Conservation (phyloP, 768 basidiomycete genomes). For the Butyriboletus loyo region DNA sequence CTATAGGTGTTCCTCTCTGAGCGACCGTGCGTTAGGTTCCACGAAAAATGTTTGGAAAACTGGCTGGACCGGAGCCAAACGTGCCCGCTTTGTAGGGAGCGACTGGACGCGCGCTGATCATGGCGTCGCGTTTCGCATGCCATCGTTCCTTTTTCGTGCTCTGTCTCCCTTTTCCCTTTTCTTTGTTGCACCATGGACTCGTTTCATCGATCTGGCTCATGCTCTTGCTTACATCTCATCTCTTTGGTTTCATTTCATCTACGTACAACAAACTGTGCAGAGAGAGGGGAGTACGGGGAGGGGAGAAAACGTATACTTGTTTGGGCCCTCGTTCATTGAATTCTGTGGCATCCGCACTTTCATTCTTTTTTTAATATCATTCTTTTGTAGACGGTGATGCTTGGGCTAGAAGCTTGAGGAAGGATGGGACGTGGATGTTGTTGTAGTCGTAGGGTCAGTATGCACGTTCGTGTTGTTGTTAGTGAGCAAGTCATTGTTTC, state of each 20-base stretch:
- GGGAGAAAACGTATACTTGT: slow-evolving; percentile 7
- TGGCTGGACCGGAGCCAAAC: slow-evolving; percentile 61
- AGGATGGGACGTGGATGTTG: not conserved
- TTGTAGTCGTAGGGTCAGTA: not conserved
- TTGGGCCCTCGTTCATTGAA: not conserved
- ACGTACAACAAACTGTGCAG: slow-evolving; percentile 4
- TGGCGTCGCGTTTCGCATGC: not conserved
- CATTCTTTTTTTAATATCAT: slow-evolving; percentile 29
- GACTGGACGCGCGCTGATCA: slow-evolving; percentile 32
- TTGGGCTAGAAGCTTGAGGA: slow-evolving; percentile 1
- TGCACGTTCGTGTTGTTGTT: not conserved
- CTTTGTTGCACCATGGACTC: slow-evolving; percentile 14
- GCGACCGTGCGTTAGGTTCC: slow-evolving; percentile 38
- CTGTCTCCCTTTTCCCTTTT: not conserved
- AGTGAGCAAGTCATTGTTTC: not conserved
- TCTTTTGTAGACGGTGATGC: slow-evolving; percentile 18
- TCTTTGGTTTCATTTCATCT: slow-evolving; percentile 1
- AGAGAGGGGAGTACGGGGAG: not conserved
- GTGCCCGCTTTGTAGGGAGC: slow-evolving; percentile 64
- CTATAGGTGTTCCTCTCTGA: not conserved
- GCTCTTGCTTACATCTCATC: slow-evolving; percentile 11
- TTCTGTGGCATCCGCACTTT: slow-evolving; percentile 14
- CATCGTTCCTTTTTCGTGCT: not conserved
- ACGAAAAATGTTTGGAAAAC: slow-evolving; percentile 57
- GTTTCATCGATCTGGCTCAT: slow-evolving; percentile 8